Conservation (phyloP, 108 stramenopile genomes). For the Cyclotella baltica region DNA sequence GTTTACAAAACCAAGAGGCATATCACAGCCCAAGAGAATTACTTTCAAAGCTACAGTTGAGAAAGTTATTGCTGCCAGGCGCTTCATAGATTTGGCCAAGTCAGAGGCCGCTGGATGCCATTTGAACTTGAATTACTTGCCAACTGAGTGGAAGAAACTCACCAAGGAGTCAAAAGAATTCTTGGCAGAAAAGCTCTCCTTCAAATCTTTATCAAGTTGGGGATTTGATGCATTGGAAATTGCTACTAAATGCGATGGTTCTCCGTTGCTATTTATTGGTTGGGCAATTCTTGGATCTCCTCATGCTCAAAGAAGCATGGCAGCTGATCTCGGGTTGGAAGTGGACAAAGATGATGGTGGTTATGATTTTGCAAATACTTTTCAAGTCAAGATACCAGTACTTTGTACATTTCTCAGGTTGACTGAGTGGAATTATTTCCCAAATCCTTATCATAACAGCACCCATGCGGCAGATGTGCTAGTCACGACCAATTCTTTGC, state of each 20-base stretch:
- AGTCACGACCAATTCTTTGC: constrained; percentile 54
- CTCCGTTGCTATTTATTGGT: constrained; percentile 39
- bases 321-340: constrained; percentile 28
- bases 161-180: neutral
- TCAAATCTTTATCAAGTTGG: constrained; percentile 33
- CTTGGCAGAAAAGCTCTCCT: constrained; percentile 19
- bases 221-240: constrained; percentile 37
- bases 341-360: constrained; percentile 27
- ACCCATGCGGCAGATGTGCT: constrained; percentile 70
- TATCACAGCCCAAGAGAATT: no score
- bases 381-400: constrained; percentile 42
- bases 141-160: neutral
- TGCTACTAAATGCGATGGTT: constrained; percentile 10
- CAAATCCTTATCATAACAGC: constrained; percentile 67
- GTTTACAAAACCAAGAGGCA: neutral
- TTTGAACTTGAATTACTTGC: neutral
- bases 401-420: constrained; percentile 48
- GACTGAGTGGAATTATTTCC: constrained; percentile 53
- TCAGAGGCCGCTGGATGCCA: neutral
- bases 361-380: constrained; percentile 49
- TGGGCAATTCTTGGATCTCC: constrained; percentile 54
- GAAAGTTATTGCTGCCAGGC: constrained; percentile 6
- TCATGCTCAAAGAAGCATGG: constrained; percentile 42
- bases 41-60: neutral
- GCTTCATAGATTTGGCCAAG: neutral